A percentile compares a stretch with the other conserved stretches of the same genome.
Evolutionary conservation across 768 basidiomycete genomes (phyloP).

Genomic region (Heimioporus sp.): DNA sequence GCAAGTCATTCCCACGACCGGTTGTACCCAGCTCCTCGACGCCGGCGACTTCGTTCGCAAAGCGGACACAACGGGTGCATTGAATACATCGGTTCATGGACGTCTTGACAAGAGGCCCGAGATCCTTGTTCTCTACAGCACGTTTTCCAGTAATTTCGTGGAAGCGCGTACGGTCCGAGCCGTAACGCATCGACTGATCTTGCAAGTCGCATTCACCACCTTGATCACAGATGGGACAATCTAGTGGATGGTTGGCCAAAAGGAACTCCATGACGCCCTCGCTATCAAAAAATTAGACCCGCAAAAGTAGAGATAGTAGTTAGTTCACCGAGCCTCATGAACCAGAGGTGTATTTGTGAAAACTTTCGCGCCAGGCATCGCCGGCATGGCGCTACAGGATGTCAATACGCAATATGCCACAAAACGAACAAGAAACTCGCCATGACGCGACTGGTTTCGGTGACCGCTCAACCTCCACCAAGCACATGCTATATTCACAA

Average conservation of each 20-base stretch:
- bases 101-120: conserved; percentile 97
- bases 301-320: background rate
- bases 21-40: conserved; percentile 97
- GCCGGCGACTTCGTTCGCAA: conserved; percentile 98
- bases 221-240: conserved; percentile 98
- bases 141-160: conserved; percentile 98
- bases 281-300: conserved; percentile 37
- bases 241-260: conserved; percentile 94
- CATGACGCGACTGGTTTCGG: conserved; percentile 96
- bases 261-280: conserved; percentile 99
- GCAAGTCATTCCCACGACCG: conserved; percentile 96
- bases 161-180: conserved; percentile 95
- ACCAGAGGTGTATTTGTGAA: conserved; percentile 92
- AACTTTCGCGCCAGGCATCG: conserved; percentile 91
- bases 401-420: background rate
- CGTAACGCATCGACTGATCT: conserved; percentile 99
- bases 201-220: conserved; percentile 99
- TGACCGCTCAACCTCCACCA: conserved; percentile 95
- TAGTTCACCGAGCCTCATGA: conserved; percentile 73
- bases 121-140: conserved; percentile 96
- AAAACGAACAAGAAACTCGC: conserved; percentile 37
- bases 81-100: conserved; percentile 99
- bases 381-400: conserved; percentile 83
- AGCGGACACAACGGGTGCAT: conserved; percentile 98
- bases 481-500: conserved; percentile 74